Evolutionary conservation across 257 asterid genomes (phyloP), one percentile per base, ranked within the genome.

Genomic region (Cynanchum wilfordii): DNA sequence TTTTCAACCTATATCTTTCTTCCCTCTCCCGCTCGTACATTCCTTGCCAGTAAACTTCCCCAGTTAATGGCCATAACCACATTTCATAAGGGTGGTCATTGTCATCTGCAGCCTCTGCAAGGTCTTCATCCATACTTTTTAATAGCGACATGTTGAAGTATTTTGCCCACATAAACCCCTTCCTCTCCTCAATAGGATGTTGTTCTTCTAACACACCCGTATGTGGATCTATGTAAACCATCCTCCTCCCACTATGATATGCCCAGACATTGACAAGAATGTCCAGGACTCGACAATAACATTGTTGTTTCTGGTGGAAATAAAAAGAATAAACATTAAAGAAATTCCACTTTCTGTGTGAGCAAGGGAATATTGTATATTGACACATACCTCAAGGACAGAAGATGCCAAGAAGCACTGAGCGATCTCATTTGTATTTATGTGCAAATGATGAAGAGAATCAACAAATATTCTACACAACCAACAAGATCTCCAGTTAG

Each of bases 41-140:
- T 49, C 99, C 99, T 82, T 90, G 93, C 99, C 99, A 94, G 83
- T 83, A 91, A 64, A 94, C 86, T 80, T 93, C 99, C 24, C 99
- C 99, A 0, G 97, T 95, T 80, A 87, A 80, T 36, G 99, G 99
- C 99, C 99, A 95, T 69, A 95, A 36, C 99, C 99, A 95, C 22
- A 75, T 73, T 69, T 87, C 86, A 79, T 90, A 88, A 19, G 99
- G 97, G 75, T 88, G 87, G 83, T 85, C 96, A 56, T 80, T 68
- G 56, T 95, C 99, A 54, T 95, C 99, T 47, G 97, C 96, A 79
- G 98, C 97, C 82, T 95, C 96, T 36, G 97, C 99, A 22, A 95
- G 89, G 86, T 91, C 97, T 84, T 94, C 99, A 50, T 94, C 99
- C 98, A 91, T 94, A 62, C 86, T 90, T 84, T 89, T 90, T 77